Base-by-base conservation (phyloP, 2,329 filamentous ascomycete species). In the Cladobotryum mycophilum region DNA sequence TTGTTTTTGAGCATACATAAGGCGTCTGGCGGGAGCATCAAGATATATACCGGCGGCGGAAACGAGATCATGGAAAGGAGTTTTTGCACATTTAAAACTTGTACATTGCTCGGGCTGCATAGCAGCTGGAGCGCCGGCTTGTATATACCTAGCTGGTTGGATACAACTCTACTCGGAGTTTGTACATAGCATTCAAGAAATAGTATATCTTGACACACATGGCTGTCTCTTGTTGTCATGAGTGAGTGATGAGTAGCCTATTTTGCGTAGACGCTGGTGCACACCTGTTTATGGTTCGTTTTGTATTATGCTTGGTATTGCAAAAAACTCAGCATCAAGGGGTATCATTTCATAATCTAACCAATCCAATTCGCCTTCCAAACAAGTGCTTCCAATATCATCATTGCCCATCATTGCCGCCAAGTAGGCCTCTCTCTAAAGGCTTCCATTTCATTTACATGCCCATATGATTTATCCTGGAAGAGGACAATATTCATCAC, bases 1-100 rank as follows among this genome's bases (percentile, higher is more conserved):
- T 22, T 18, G 37, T 7, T 38, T 46, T 36, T 41, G 42, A 35
- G 48, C 48, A 51, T 51, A 51, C 38, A 46, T 30, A 30, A 40
- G 48, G 48, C 48, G 48, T 51, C 48, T 30, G 48, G 37, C 18
- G 40, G 33, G 30, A 42, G 37, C 48, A 46, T 51, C 45, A 30
- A 30, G 25, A 30, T 11, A 30, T 30, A 30, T 44, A 51, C 44
- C 41, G 22, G 45, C 17, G 49, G 49, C 36, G 25, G 25, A 30
- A 48, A 45, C 45, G 47, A 47, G 25, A 52, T 44, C 49, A 52
- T 48, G 45, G 45, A 25, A 46, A 40, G 54, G 54, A 54, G 54
- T 55, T 55, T 52, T 48, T 35, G 35, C 18, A 13, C 40, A 43
- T 44, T 48, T 45, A 15, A 37, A 41, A 41, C 44, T n/a, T 48